Evolutionary conservation across 1,284 basidiomycete species (phyloP).

Genomic region (Ceratobasidium sp.): DNA sequence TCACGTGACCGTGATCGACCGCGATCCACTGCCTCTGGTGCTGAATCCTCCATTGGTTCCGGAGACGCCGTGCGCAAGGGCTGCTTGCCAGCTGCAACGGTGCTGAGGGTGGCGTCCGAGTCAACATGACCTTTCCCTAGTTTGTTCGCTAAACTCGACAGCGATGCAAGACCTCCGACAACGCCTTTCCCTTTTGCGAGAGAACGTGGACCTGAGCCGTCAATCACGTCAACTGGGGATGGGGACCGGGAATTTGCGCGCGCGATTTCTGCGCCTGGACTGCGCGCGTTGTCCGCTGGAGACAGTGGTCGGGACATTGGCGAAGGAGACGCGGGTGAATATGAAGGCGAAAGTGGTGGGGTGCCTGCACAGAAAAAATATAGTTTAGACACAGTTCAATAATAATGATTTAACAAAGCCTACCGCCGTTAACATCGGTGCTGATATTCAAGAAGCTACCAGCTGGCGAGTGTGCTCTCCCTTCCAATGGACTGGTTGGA

Average conservation of each 20-base stretch:
- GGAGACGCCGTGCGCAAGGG: constrained; percentile 25
- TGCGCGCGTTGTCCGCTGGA: constrained; percentile 25
- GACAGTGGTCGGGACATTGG: constrained; percentile 49
- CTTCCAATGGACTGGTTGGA: constrained; percentile 30
- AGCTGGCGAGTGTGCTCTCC: background rate
- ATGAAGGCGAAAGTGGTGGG: constrained; percentile 55
- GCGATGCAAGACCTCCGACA: constrained; percentile 34
- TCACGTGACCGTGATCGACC: constrained; percentile 24
- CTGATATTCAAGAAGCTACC: constrained; percentile 29
- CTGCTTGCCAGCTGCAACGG: constrained; percentile 17
- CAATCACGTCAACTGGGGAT: constrained; percentile 41
- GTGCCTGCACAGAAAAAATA: constrained; percentile 49
- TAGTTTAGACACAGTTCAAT: background rate
- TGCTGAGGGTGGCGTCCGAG: background rate
- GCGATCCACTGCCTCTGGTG: constrained; percentile 2
- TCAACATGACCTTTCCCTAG: constrained; percentile 11
- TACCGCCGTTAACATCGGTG: constrained; percentile 27
- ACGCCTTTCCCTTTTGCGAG: constrained; percentile 33
- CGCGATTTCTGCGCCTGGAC: constrained; percentile 34
- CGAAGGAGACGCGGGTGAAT: constrained; percentile 54
- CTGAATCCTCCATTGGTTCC: constrained; percentile 25
- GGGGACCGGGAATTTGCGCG: constrained; percentile 35
- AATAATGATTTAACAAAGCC: background rate
- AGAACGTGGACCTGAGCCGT: constrained; percentile 32
- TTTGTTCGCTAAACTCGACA: constrained; percentile 20